Percentiles rank a stretch among this genome's conserved stretches.
Evolutionary conservation across 2,329 filamentous ascomycete species (phyloP).

Genomic region (Coniochaeta sp.): DNA sequence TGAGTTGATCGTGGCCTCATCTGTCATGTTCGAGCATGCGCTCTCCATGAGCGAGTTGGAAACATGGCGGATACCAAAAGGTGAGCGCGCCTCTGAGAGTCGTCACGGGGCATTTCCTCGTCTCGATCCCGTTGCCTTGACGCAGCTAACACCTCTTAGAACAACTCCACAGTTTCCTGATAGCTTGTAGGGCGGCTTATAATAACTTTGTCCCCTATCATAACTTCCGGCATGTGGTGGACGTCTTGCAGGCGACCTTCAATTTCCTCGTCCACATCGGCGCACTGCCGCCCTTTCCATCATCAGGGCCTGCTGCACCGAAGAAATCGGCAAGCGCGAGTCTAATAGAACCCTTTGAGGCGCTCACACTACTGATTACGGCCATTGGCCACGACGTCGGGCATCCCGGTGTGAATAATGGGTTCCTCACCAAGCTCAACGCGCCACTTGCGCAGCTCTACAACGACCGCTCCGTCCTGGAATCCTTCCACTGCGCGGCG

Average conservation of each 20-base stretch:
- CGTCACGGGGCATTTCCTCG: background rate
- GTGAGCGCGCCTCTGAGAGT: constrained; percentile 40
- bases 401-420: constrained; percentile 96
- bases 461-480: constrained; percentile 92
- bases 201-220: constrained; percentile 96
- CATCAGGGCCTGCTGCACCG: constrained; percentile 16
- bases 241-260: constrained; percentile 91
- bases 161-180: constrained; percentile 75
- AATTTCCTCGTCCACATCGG: constrained; percentile 80
- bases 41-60: constrained; percentile 74
- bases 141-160: constrained; percentile 41
- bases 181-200: constrained; percentile 88
- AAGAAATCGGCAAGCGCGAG: constrained; percentile 60
- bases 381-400: constrained; percentile 98
- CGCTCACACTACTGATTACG: constrained; percentile 80
- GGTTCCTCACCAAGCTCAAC: constrained; percentile 86
- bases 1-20: constrained; percentile 78
- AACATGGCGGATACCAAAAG: constrained; percentile 69
- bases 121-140: background rate
- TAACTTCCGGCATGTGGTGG: constrained; percentile 95
- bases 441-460: constrained; percentile 91
- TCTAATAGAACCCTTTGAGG: constrained; percentile 79
- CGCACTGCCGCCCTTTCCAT: constrained; percentile 62
- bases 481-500: constrained; percentile 95
- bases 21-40: constrained; percentile 84